phyloP scores from a whole-genome alignment of 306 rosid species.

The Trifolium pratense region DNA sequence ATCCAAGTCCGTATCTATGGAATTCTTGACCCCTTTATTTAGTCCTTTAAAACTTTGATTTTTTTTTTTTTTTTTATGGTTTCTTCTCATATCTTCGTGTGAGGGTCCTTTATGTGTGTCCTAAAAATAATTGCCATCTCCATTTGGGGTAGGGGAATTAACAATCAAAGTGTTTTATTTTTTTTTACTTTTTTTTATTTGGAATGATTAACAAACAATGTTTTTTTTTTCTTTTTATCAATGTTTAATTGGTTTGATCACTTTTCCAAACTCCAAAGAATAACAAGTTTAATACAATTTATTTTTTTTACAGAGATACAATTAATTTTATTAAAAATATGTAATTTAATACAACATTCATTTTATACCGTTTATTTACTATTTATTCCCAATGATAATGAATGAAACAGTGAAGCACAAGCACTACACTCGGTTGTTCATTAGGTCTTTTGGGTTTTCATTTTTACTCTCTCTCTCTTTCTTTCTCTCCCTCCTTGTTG shows the following conservation, averaged over 20 bases:
- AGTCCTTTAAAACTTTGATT: not conserved
- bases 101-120: not conserved
- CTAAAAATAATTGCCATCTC: not conserved
- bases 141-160: not conserved
- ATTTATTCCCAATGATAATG: not conserved
- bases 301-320: too few relatives aligned
- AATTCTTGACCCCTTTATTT: too few relatives aligned
- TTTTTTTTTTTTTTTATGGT: not conserved
- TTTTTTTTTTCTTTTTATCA: not conserved
- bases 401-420: not conserved
- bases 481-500: not conserved
- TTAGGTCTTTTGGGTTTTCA: not conserved
- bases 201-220: not conserved
- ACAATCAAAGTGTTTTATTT: not conserved
- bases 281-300: not conserved
- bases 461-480: not conserved
- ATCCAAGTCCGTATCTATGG: too few relatives aligned
- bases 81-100: not conserved
- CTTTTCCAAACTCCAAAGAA: not conserved
- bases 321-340: too few relatives aligned
- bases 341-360: not conserved
- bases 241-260: not conserved
- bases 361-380: not conserved
- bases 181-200: too few relatives aligned
- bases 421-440: not conserved